Evolutionary conservation across 2,329 filamentous ascomycete species (phyloP).

Genomic region (Magnaporthiopsis poae): DNA sequence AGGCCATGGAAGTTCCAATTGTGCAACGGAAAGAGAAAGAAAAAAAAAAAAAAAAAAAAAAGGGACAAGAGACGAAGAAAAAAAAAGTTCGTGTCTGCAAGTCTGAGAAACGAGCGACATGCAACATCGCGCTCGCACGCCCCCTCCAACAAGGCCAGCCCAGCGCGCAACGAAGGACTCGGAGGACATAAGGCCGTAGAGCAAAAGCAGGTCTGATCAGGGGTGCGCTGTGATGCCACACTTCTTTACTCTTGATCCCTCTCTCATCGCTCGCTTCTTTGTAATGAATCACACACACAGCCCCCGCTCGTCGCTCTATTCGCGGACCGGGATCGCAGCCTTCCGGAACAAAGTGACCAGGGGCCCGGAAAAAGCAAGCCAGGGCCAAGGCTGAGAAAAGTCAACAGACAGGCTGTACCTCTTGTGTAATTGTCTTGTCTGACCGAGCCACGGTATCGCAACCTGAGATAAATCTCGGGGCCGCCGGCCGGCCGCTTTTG

Average conservation of each 20-base stretch:
- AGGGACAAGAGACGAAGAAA: background rate
- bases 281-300: background rate
- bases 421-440: background rate
- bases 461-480: background rate
- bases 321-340: background rate
- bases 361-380: background rate
- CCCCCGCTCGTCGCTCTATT: background rate
- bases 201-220: background rate
- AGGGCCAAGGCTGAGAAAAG: background rate
- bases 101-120: background rate
- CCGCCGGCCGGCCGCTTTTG: background rate
- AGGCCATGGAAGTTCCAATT: background rate
- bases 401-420: background rate
- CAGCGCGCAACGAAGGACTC: too few relatives aligned
- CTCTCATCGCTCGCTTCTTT: background rate
- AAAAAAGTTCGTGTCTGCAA: constrained; percentile 1
- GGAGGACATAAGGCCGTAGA: background rate
- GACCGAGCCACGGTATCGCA: background rate
- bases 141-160: background rate
- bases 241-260: too few relatives aligned
- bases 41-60: background rate
- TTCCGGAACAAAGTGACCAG: constrained; percentile 1
- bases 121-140: background rate
- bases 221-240: background rate
- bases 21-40: background rate